Evolutionary conservation across 2,329 filamentous ascomycete species (phyloP).

Genomic region (Ceratocystiopsis brevicomis): DNA sequence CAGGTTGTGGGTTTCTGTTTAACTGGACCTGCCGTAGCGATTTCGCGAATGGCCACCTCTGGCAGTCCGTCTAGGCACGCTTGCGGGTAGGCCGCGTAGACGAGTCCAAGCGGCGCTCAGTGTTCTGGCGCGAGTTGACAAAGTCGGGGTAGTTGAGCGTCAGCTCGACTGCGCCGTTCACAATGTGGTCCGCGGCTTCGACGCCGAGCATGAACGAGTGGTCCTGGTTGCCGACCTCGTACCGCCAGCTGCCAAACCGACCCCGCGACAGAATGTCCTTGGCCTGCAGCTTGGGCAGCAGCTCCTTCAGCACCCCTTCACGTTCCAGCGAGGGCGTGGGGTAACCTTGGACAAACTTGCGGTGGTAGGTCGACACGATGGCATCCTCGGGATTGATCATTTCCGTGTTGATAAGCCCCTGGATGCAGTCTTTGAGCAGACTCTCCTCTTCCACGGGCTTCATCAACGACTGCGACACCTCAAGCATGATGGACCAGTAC

Average conservation of each 20-base stretch:
- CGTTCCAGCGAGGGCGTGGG: constrained; percentile 88
- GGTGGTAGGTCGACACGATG: constrained; percentile 96
- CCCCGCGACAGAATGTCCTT: constrained; percentile 89
- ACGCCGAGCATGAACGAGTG: constrained; percentile 96
- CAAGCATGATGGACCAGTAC: constrained; percentile 99
- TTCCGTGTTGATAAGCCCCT: constrained; percentile 92
- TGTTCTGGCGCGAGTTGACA: constrained; percentile 62
- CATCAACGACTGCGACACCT: constrained; percentile 87
- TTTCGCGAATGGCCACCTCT: constrained; percentile 15
- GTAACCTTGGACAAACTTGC: constrained; percentile 95
- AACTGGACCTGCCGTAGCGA: constrained; percentile 3
- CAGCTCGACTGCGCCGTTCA: constrained; percentile 75
- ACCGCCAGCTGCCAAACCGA: constrained; percentile 94
- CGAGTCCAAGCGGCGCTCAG: constrained; percentile 37
- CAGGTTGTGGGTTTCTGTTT: not conserved
- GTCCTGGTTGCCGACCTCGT: constrained; percentile 90
- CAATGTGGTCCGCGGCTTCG: constrained; percentile 77
- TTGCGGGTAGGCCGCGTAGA: constrained; percentile 20
- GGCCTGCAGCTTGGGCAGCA: constrained; percentile 80
- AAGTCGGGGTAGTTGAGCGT: constrained; percentile 95
- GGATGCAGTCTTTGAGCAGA: constrained; percentile 76
- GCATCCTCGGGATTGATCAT: constrained; percentile 85
- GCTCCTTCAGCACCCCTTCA: constrained; percentile 79
- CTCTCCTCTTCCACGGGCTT: constrained; percentile 83
- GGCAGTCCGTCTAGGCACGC: constrained; percentile 15